Evolutionary conservation across 345 rosid genomes (phyloP).

Genomic region (Rhizophora apiculata): DNA sequence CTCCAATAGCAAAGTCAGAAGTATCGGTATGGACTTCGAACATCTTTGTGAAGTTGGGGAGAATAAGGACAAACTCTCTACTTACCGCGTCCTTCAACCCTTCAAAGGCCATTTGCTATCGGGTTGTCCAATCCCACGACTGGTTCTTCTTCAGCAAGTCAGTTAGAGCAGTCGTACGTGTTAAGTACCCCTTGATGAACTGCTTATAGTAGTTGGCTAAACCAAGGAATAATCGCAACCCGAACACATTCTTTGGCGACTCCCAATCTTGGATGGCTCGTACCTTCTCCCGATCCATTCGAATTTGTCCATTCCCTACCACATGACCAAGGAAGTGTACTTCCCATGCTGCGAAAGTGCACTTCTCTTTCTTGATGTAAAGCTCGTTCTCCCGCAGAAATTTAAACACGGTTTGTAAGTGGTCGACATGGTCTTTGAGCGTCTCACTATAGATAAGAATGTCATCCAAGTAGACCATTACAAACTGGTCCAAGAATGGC

Average conservation of each 20-base stretch:
- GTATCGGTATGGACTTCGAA: too few species aligned
- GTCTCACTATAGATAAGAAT: not conserved
- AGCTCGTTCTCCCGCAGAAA: not conserved
- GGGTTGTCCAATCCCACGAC: too few species aligned
- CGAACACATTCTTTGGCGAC: too few species aligned
- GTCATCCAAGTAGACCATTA: not conserved
- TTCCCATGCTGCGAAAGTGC: not conserved
- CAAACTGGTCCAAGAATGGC: not conserved
- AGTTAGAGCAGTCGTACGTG: too few species aligned
- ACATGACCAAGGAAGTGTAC: not conserved
- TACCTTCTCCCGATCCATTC: not conserved
- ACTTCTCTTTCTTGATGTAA: not conserved
- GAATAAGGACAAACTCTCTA: too few species aligned
- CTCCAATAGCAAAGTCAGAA: too few species aligned
- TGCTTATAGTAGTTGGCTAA: not conserved
- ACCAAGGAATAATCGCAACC: not conserved
- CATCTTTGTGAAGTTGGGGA: too few species aligned
- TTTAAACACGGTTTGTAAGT: not conserved
- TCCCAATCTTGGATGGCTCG: not conserved
- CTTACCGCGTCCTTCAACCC: too few species aligned
- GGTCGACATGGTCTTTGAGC: not conserved
- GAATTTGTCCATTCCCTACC: not conserved
- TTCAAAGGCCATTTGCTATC: too few species aligned
- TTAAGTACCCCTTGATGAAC: not conserved
- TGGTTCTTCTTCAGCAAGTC: too few species aligned